phyloP scores from a whole-genome alignment of 108 stramenopile genomes.

The Nannochloropsis gaditana region DNA sequence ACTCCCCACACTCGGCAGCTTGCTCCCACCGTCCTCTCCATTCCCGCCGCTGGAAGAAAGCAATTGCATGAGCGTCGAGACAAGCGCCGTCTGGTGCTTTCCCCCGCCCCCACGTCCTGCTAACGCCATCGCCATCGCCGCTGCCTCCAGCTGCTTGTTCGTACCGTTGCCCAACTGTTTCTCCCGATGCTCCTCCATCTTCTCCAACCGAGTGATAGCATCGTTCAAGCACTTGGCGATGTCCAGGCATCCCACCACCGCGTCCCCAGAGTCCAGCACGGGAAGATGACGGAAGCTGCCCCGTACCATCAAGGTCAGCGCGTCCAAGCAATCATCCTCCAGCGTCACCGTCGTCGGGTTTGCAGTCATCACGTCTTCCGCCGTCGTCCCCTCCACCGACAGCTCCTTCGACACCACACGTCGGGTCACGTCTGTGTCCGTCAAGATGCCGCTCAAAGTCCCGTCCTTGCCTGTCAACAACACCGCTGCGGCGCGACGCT shows the following conservation, averaged over 20 bases:
- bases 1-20: slow-evolving; percentile 13
- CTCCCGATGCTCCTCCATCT: slow-evolving; percentile 53
- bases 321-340: slow-evolving; percentile 74
- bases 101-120: slow-evolving; percentile 32
- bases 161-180: background rate
- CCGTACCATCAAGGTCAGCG: slow-evolving; percentile 81
- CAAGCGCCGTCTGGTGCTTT: slow-evolving; percentile 25
- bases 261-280: slow-evolving; percentile 52
- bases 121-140: slow-evolving; percentile 14
- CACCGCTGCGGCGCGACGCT: background rate
- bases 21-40: background rate
- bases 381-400: slow-evolving; percentile 56
- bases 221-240: slow-evolving; percentile 92
- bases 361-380: slow-evolving; percentile 70
- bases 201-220: slow-evolving; percentile 79
- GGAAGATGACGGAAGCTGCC: slow-evolving; percentile 67
- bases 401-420: slow-evolving; percentile 64
- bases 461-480: slow-evolving; percentile 22
- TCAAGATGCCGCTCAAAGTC: slow-evolving; percentile 45
- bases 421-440: slow-evolving; percentile 54
- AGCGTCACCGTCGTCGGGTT: slow-evolving; percentile 72
- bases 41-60: slow-evolving; percentile 17
- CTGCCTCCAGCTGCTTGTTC: background rate
- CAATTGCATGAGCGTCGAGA: slow-evolving; percentile 24
- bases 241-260: slow-evolving; percentile 78